phyloP scores from a whole-genome alignment of 164 flowering plant genomes.

The Sextonia rubra region DNA sequence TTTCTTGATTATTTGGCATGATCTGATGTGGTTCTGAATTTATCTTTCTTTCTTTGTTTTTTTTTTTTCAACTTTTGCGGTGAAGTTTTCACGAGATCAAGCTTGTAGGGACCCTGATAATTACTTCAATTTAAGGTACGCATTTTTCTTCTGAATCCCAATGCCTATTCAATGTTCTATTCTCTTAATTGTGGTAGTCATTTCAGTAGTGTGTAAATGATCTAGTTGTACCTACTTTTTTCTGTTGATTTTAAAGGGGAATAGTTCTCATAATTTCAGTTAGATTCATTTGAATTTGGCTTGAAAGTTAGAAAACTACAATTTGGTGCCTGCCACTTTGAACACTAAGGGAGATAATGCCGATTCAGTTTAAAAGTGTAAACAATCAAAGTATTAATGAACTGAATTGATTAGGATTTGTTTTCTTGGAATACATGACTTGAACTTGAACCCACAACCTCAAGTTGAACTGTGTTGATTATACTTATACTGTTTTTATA shows the following conservation, averaged over 20 bases:
- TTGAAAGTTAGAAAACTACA: neutral
- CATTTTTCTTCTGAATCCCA: neutral
- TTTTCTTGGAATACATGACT: too few species aligned
- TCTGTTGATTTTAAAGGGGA: neutral
- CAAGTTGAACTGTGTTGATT: too few species aligned
- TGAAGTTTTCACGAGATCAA: conserved; percentile 75
- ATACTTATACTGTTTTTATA: too few species aligned
- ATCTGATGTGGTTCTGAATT: neutral
- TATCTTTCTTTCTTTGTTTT: neutral
- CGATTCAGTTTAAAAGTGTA: neutral
- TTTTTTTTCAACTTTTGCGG: neutral
- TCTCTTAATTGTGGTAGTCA: neutral
- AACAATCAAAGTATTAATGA: neutral
- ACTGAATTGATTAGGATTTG: too few species aligned
- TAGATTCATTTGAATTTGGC: neutral
- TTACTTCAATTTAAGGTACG: conserved; percentile 87
- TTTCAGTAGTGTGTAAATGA: neutral
- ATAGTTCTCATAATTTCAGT: neutral
- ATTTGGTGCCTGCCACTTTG: neutral
- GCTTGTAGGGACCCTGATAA: conserved; percentile 82
- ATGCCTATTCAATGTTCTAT: neutral
- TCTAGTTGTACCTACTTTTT: neutral
- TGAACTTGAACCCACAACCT: too few species aligned
- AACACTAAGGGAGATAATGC: neutral
- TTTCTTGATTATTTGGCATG: neutral